Evolutionary conservation across 2,329 filamentous ascomycete species (phyloP).

Genomic region (Diaporthe velutina): DNA sequence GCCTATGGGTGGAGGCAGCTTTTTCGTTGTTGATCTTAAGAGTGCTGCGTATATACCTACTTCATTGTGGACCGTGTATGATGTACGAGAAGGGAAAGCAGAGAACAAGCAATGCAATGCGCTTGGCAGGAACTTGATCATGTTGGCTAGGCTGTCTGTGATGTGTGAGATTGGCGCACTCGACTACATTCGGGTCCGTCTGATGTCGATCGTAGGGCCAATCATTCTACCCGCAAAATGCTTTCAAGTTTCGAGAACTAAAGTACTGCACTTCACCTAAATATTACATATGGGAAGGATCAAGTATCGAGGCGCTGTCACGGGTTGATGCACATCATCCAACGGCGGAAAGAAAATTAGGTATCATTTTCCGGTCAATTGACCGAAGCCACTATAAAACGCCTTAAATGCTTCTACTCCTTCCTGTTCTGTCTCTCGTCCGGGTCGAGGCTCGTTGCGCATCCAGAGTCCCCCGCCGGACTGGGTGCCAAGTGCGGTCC

Average conservation of each 20-base stretch:
- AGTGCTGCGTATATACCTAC: conserved; percentile 37
- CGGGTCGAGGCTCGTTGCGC: not conserved
- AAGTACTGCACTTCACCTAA: not conserved
- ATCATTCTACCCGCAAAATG: not conserved
- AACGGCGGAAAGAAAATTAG: not conserved
- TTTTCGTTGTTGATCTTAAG: conserved; percentile 17
- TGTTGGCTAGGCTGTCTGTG: not conserved
- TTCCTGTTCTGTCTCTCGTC: not conserved
- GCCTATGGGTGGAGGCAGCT: conserved; percentile 19
- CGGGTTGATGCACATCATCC: not conserved
- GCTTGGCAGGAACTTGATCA: not conserved
- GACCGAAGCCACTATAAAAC: conserved; percentile 18
- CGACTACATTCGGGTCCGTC: no score
- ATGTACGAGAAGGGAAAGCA: conserved; percentile 11
- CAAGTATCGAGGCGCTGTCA: not conserved
- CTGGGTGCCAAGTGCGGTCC: not conserved
- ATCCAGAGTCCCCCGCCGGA: no score
- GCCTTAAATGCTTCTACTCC: not conserved
- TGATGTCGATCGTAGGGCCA: not conserved
- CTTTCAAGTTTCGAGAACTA: not conserved
- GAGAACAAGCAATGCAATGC: not conserved
- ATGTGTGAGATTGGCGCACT: no score
- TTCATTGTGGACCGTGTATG: conserved; percentile 28
- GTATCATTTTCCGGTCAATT: conserved; percentile 34
- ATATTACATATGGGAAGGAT: not conserved